Base-by-base conservation (phyloP, 768 basidiomycete genomes). In the Kwoniella dendrophila region DNA sequence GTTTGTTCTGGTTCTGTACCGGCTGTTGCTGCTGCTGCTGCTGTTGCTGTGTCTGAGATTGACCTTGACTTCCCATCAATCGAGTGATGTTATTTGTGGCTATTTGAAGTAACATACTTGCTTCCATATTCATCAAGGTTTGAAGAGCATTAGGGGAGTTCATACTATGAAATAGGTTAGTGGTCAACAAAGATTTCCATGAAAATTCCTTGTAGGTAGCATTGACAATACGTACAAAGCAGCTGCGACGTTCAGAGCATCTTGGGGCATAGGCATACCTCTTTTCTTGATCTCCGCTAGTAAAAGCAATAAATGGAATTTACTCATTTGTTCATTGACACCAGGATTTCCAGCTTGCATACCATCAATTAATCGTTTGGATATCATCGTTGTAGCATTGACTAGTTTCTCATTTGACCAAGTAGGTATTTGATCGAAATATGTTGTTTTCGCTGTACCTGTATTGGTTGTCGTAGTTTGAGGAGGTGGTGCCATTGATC, bases 241-340 rank as follows among this genome's bases (percentile, higher is more conserved):
- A 34, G 60, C 51, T 29, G 60, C 60, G 6, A 62, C 60, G 16
- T 41, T 62, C 16, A 62, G 20, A 14, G 60, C 60, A 48, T 62
- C 60, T 34, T 47, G 60, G 14, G 60, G 60, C 26, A 62, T 55
- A 22, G 40, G 12, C 44, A 62, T 26, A 26, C 43, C 43, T 18
- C 60, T 41, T 33, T 62, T 62, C 32, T 62, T 62, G 18, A 55
- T 27, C 45, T 62, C 60, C 5, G 60, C 60, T 10, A 62, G 44
- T 33, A 62, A 24, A 24, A 56, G 40, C 33, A 62, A 27, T 29
- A 62, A 27, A 43, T 62, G 60, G 16, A 44, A 62, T 45, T 56
- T 62, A 47, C 53, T 62, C 45, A 62, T 47, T 20, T 54, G 60
- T 18, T 62, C 60, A 16, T 43, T 52, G 41, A 51, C 33, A 3